Evolutionary conservation across 106 monocot genomes (phyloP), one percentile per base, ranked within the genome.

Genomic region (Posidonia australis): DNA sequence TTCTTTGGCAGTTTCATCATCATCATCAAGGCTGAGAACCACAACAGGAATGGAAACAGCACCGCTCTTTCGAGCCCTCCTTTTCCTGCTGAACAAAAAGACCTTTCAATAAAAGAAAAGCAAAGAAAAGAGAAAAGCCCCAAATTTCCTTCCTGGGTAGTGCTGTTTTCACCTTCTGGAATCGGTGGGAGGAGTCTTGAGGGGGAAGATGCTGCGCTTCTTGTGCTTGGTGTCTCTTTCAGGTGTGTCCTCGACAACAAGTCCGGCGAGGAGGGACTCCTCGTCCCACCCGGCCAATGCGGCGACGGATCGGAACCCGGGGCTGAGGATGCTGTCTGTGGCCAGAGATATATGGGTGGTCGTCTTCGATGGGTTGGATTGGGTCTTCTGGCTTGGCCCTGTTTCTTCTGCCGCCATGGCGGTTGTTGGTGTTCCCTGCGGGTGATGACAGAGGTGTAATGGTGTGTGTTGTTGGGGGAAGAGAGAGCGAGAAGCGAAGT

Each of bases 251-350:
- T 75, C 67, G 52, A 75, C 75, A 61, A 75, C 44, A 60, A 75
- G 75, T 43, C 75, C 47, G 23, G 56, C 51, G 43, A 75, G 68
- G 67, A 75, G 75, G 13, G 75, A 67, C 59, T 67, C 67, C 67
- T 75, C 75, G 62, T 75, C 75, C 75, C 75, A 75, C 13, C 75
- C 75, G 13, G 75, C 75, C 44, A 68, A 44, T 36, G 67, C 75
- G 30, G 60, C 75, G 21, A 36, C 61, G 5, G 75, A 75, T 6
- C 75, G 45, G 62, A 75, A 75, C 43, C 75, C 26, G 25, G 75
- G 75, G 66, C 75, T 75, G 55, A 75, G 60, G 13, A 68, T 18
- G 51, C 23, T 13, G 12, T 52, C 66, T 13, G 24, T 64, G 21
- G 44, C 43, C 17, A 4, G 36, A 7, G 5, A 36, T 7, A 36